Conservation (phyloP, 768 basidiomycete genomes). For the Leucogyrophana mollusca region DNA sequence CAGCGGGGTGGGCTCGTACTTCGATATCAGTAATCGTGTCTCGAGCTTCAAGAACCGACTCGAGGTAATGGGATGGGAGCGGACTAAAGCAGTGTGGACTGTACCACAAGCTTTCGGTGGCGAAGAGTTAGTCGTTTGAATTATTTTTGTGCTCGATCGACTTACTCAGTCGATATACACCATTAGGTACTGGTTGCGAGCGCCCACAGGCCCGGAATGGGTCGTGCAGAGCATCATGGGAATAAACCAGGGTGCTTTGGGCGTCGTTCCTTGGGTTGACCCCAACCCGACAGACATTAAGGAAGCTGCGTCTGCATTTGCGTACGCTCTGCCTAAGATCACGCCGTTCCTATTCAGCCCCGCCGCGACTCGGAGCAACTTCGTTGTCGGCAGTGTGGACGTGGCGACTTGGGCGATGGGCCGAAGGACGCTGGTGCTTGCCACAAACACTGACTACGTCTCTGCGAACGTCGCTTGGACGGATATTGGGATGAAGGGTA, state of each 20-base stretch:
- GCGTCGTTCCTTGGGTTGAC: conserved; percentile 50
- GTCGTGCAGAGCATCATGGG: conserved; percentile 62
- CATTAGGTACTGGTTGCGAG: conserved; percentile 57
- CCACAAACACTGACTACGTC: conserved; percentile 49
- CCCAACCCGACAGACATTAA: conserved; percentile 55
- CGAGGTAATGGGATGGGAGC: conserved; percentile 65
- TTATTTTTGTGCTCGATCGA: conserved; percentile 13
- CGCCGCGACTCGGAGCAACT: conserved; percentile 36
- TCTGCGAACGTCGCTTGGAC: conserved; percentile 30
- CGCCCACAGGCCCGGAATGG: conserved; percentile 70
- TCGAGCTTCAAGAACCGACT: conserved; percentile 61
- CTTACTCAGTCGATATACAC: too few relatives aligned
- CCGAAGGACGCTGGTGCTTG: conserved; percentile 44
- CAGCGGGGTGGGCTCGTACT: conserved; percentile 40
- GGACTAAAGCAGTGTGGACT: conserved; percentile 71
- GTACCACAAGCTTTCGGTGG: conserved; percentile 79
- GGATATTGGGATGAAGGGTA: conserved; percentile 22
- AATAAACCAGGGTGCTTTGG: conserved; percentile 69
- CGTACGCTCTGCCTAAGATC: conserved; percentile 42
- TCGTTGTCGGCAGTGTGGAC: conserved; percentile 42
- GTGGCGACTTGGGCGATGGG: conserved; percentile 50
- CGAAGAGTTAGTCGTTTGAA: conserved; percentile 23
- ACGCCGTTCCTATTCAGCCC: conserved; percentile 47
- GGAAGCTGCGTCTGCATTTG: conserved; percentile 47
- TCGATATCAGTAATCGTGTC: conserved; percentile 67